Conservation (phyloP, 2,329 filamentous ascomycete genomes). For the Sporothrix dimorphospora region DNA sequence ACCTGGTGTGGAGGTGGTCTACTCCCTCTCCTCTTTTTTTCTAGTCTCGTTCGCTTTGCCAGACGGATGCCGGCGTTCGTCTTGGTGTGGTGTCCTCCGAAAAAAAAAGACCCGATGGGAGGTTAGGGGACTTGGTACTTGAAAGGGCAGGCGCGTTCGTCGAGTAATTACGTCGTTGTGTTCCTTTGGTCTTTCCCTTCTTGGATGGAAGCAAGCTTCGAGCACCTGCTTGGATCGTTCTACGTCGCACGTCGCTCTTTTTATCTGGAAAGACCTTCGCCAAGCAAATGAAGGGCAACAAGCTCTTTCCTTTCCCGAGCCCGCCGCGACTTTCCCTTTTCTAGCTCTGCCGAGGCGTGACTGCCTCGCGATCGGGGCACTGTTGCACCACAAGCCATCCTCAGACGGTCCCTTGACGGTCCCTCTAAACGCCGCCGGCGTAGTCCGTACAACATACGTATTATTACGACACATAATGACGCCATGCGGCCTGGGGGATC, state of each 20-base stretch:
- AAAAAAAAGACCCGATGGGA: not conserved
- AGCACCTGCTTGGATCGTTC: not conserved
- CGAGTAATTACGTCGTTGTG: not conserved
- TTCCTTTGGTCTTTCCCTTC: not conserved
- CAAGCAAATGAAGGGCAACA: not conserved
- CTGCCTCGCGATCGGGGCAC: not conserved
- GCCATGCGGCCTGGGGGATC: not conserved
- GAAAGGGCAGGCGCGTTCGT: not conserved
- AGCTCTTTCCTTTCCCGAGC: not conserved
- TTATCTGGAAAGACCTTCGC: not conserved
- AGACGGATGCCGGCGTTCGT: not conserved
- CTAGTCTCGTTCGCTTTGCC: not conserved
- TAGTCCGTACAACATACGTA: too few relatives aligned
- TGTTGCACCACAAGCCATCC: not conserved
- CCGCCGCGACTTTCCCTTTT: not conserved
- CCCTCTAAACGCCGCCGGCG: not conserved
- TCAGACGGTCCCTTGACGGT: not conserved
- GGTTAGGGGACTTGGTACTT: not conserved
- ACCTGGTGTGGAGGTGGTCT: not conserved
- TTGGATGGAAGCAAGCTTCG: not conserved
- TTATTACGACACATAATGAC: slow-evolving; percentile 4
- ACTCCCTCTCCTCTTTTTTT: not conserved
- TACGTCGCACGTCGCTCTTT: not conserved
- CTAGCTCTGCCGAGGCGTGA: not conserved
- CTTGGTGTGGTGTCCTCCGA: not conserved